Base-by-base conservation (phyloP, 23 red algal species). In the Gracilaria vermiculophylla region DNA sequence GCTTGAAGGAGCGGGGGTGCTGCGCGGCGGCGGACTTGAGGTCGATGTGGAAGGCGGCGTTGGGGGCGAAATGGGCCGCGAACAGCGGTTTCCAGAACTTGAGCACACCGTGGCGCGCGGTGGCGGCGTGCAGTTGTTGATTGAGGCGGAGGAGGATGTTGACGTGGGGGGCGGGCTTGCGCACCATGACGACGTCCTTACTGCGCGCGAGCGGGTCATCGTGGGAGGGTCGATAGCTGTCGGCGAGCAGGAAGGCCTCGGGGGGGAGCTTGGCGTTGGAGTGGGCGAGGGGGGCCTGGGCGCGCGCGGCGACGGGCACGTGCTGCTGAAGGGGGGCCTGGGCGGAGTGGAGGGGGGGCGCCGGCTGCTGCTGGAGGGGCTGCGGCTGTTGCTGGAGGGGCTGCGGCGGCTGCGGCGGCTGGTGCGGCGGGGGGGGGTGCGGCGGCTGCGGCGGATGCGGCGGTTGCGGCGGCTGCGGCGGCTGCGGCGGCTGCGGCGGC, bases 31-130 rank as follows among this genome's bases (percentile, higher is more conserved):
- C 35, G 29, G 41, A 76, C 31, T 57, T 87, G 31, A 87, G 66
- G 52, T 87, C 83, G 70, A 87, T 62, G 48, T 87, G 83, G 17
- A 87, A 49, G 17, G 67, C 67, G 23, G 83, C 83, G 23, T 76
- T 29, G 17, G 83, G 43, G 56, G 67, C 67, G 50, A 87, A 87
- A 39, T 75, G 67, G 48, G 48, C 53, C 16, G 66, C 65, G 53
- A 87, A 57, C 5, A 87, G 83, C 19, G 64, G 64, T 35, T 77
- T 75, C 83, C 83, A 87, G 52, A 78, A 78, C 42, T 78, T 35
- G 52, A 54, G 3, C 1, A 78, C 25, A 16, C 24, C 31, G 73
- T 54, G 41, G 17, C 19, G 3, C 14, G 48, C 14, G 45, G 73
- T 54, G 44, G 73, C 73, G 21, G 25, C 24, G 5, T 78, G 73